A percentile compares a stretch with the other conserved stretches of the same genome.
Evolutionary conservation across 495 filamentous ascomycete species (phyloP).

Genomic region (Penicillium lagena): DNA sequence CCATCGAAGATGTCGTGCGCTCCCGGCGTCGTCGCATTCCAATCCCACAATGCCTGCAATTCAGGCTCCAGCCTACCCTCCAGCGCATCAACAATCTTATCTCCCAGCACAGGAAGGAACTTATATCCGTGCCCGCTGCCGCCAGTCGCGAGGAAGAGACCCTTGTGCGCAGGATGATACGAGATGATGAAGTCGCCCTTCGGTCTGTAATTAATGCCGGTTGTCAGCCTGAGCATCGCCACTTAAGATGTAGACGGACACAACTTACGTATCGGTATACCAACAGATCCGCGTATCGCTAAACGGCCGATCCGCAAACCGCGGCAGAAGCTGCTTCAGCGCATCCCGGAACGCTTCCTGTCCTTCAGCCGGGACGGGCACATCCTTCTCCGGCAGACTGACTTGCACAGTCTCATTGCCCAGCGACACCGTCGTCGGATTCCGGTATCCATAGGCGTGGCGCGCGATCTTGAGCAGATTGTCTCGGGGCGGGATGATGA

Average conservation of each 20-base stretch:
- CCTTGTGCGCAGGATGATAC: conserved; percentile 61
- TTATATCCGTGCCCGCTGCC: conserved; percentile 87
- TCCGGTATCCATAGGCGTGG: conserved; percentile 77
- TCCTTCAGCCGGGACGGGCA: conserved; percentile 52
- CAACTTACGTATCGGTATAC: conserved; percentile 71
- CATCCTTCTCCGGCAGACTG: conserved; percentile 30
- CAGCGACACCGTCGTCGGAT: conserved; percentile 47
- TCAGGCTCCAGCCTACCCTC: conserved; percentile 48
- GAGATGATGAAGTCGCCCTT: conserved; percentile 75
- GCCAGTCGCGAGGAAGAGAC: conserved; percentile 76
- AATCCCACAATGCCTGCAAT: conserved; percentile 62
- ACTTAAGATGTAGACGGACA: neutral
- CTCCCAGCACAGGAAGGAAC: conserved; percentile 80
- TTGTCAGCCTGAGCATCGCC: neutral
- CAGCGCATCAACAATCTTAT: conserved; percentile 65
- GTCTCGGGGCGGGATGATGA: conserved; percentile 71
- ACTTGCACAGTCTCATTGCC: conserved; percentile 27
- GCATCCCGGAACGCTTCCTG: conserved; percentile 54
- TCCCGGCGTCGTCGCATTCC: conserved; percentile 35
- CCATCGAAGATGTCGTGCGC: conserved; percentile 25
- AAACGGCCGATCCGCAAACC: conserved; percentile 59
- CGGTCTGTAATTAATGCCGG: conserved; percentile 26
- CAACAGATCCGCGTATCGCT: conserved; percentile 71
- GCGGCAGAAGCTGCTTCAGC: conserved; percentile 56
- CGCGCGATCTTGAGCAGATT: conserved; percentile 73